Base-by-base conservation (phyloP, 1,284 basidiomycete genomes). In the Austropuccinia psidii region DNA sequence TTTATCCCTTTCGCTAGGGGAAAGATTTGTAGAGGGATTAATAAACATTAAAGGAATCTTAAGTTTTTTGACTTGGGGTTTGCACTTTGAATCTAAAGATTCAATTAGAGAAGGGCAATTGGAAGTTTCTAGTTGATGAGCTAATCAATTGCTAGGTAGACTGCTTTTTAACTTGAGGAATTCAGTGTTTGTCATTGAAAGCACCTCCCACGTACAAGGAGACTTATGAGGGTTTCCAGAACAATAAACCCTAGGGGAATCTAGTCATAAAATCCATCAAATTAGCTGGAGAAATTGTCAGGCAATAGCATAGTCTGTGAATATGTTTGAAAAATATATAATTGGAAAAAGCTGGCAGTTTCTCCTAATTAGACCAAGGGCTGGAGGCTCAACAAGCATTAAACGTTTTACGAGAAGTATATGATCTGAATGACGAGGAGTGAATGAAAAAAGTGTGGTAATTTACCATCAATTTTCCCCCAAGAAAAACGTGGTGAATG, bases 401-500 rank as follows among this genome's bases (percentile, higher is more conserved):
- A n/a, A n/a, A n/a, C n/a, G n/a, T n/a, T n/a, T n/a, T n/a, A n/a
- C n/a, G n/a, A n/a, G n/a, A n/a, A n/a, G n/a, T n/a, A n/a, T n/a
- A n/a, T n/a, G n/a, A n/a, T n/a, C n/a, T 13, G 21, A 24, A 39
- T 29, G 7, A 65, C 39, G 35, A 55, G 29, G 47, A 37, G 41
- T 4, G 55, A 35, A 61, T 39, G 45, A 24, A n/a, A 54, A 29
- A 41, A 43, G 47, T 19, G 39, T 19, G 24, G 13, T n/a, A 5
- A 61, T 45, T 45, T 41, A 73, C 70, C 70, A 73, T 73, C 70
- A 54, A 73, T 73, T 54, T 73, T 60, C 70, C 70, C 64, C 70
- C 70, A 73, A 55, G 39, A n/a, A n/a, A n/a, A n/a, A n/a, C n/a
- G n/a, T n/a, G n/a, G n/a, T n/a, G n/a, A n/a, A n/a, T n/a, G n/a